Evolutionary conservation across 2,329 filamentous ascomycete genomes (phyloP), one percentile per base, ranked within the genome.

Genomic region (Cladosporium colombiae): DNA sequence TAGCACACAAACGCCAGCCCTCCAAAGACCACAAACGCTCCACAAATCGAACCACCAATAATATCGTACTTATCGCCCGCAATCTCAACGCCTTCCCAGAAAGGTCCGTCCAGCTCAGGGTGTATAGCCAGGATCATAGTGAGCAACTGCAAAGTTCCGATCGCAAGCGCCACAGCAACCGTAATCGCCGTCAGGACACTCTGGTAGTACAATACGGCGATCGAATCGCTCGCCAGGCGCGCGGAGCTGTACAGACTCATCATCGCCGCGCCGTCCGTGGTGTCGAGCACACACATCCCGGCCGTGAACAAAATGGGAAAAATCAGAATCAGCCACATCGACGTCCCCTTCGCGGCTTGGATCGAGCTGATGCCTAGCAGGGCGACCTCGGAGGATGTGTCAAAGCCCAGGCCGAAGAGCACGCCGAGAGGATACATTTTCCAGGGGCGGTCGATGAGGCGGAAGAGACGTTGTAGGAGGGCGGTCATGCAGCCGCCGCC

Each of bases 371-470:
- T 96, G 0, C 94, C 95, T 0, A 99, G 80, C 8, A 99, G 84
- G 0, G 95, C 94, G 73, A 98, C 91, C 77, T 99, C 94, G 8
- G 92, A 96, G 49, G 91, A 96, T 0, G 95, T 98, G 76, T 98
- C 95, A 76, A 99, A 98, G 0, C 94, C 95, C 0, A 98, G 83
- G 0, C 94, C 95, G 65, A 83, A 98, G 5, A 98, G 81, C 0
- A 98, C 84, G 0, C 94, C 94, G 0, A 97, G 81, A 0, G 92
- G 93, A 71, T 96, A 95, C 93, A 97, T 97, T 78, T 98, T 98
- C 94, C 94, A 98, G 0, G 91, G 90, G 76, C 81, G 78, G 70
- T 89, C 84, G 71, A 89, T 86, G 27, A 96, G 81, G 50, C 86
- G 88, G 78, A 98, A 97, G 67, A 96, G 83, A 67, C 83, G 86